Evolutionary conservation across 345 rosid genomes (phyloP), one percentile per base, ranked within the genome.

Genomic region (Gossypium australe): DNA sequence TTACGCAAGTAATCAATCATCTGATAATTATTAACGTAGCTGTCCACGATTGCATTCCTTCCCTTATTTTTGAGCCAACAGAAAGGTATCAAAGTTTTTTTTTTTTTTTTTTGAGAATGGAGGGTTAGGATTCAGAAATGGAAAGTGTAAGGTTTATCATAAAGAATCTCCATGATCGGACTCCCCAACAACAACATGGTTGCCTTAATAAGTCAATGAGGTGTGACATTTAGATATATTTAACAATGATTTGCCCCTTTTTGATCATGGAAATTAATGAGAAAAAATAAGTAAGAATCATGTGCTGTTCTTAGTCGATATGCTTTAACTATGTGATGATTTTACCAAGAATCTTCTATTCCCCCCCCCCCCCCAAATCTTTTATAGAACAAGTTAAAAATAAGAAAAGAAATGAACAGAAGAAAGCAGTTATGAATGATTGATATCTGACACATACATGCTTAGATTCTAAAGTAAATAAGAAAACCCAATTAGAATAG

Each of bases 91-190:
- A 17, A 51, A 27, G 24, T 57, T n/a, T 53, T 20, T 20, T 4
- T 34, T 57, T 7, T 53, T 53, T 52, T 52, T 0, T 16, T 27
- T 22, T 9, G 20, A 22, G 9, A 27, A 52, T 34, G 61, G 73
- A 70, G 73, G 73, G 73, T 53, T 70, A 4, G 61, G 48, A 70
- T 70, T 52, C 73, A 18, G 29, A 70, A 52, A 52, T 52, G n/a
- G 48, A 52, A 70, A 29, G 73, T 29, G 47, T 29, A 52, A n/a
- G 45, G 25, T 52, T 67, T 24, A 52, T 53, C 61, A 11, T 17
- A 4, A 70, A 52, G 61, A 70, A 70, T 70, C 61, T n/a, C 17
- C 25, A 52, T 38, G 61, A 52, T 52, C 47, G 60, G 60, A 70
- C 47, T 29, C 12, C 3, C 60, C 60, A 52, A 51, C 44, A 25